These are phyloP conservation scores for Rhodomyrtus psidioides DNA, from an alignment of 441 rosid genomes.

Conservation along the genomic window DNA sequence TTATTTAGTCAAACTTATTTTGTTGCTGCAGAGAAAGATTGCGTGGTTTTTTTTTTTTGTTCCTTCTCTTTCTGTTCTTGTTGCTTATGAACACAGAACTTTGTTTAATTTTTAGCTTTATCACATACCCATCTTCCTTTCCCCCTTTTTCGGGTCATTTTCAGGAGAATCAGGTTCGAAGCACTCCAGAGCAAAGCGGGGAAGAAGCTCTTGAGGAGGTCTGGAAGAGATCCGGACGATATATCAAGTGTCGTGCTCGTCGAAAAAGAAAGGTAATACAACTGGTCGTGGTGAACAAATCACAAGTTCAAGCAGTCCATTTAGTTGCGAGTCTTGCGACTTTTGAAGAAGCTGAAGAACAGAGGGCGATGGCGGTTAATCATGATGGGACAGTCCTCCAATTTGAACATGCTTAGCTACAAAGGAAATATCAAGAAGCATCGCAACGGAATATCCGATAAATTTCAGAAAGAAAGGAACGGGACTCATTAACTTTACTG, in stretches of 20 bases:
- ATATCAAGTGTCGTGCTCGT: slow-evolving; percentile 90
- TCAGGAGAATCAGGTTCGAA: slow-evolving; percentile 81
- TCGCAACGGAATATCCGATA: neutral
- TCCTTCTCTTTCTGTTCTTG: neutral
- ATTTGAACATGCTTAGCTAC: neutral
- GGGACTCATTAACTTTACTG: neutral
- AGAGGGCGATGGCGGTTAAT: neutral
- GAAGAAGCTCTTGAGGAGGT: slow-evolving; percentile 60
- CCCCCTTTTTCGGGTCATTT: neutral
- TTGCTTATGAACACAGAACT: neutral
- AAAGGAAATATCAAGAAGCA: neutral
- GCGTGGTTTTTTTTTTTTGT: neutral
- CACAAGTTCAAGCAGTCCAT: neutral
- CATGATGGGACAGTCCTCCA: neutral
- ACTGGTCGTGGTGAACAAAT: neutral
- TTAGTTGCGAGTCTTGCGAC: neutral
- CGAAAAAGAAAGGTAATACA: slow-evolving; percentile 55
- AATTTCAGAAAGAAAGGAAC: neutral
- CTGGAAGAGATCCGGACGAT: slow-evolving; percentile 95
- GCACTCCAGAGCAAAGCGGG: slow-evolving; percentile 91
- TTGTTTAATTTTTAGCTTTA: neutral
- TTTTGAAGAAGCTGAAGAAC: neutral
- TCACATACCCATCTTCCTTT: neutral
- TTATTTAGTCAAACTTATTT: neutral
- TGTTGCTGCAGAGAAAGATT: neutral